Conservation (phyloP, 2,329 filamentous ascomycete species). For the Cryoendolithus antarcticus region DNA sequence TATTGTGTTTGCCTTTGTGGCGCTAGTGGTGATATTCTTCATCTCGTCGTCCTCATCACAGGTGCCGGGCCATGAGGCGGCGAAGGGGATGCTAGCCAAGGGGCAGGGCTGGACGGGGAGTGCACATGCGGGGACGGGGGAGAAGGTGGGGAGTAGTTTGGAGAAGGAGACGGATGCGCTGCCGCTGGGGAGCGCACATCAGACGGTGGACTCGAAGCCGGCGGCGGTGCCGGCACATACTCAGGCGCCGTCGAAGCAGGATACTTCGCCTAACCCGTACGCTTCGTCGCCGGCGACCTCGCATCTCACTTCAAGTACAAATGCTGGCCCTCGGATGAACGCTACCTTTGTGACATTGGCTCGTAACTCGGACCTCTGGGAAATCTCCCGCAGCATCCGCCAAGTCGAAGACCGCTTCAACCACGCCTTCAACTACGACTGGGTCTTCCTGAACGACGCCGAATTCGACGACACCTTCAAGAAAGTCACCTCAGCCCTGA, state of each 20-base stretch:
- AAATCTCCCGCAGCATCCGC: slow-evolving; percentile 89
- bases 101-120: slow-evolving; percentile 12
- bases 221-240: neutral
- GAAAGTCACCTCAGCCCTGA: slow-evolving; percentile 73
- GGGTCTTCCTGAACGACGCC: slow-evolving; percentile 97
- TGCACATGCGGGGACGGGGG: too few species aligned
- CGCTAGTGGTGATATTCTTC: slow-evolving; percentile 71
- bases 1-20: slow-evolving; percentile 71
- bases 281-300: slow-evolving; percentile 17
- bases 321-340: slow-evolving; percentile 69
- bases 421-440: slow-evolving; percentile 90
- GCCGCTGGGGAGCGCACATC: neutral
- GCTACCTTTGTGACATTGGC: slow-evolving; percentile 95
- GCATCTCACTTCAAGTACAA: slow-evolving; percentile 31
- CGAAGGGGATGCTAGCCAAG: slow-evolving; percentile 20
- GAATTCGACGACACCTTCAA: slow-evolving; percentile 91
- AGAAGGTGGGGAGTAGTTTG: too few species aligned
- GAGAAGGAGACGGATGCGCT: slow-evolving; percentile 2
- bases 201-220: neutral
- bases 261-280: slow-evolving; percentile 21
- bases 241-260: slow-evolving; percentile 2
- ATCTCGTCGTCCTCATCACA: slow-evolving; percentile 51
- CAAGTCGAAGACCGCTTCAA: slow-evolving; percentile 98
- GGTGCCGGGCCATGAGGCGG: slow-evolving; percentile 13
- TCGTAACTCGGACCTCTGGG: slow-evolving; percentile 88